phyloP scores from a whole-genome alignment of 139 green algal genomes.

The Chlorella sorokiniana region DNA sequence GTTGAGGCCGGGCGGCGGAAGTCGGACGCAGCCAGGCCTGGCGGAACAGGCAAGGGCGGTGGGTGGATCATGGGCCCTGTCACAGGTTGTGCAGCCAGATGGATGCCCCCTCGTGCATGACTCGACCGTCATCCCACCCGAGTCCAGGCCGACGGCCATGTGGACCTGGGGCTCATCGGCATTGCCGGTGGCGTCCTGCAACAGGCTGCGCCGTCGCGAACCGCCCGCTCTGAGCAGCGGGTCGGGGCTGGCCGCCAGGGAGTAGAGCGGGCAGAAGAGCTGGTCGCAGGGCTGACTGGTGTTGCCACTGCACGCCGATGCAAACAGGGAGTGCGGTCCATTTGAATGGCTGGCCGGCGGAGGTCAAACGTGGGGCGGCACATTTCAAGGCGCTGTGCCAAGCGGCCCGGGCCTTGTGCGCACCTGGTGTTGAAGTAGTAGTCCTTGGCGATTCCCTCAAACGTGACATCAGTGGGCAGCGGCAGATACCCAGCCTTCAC shows the following conservation, averaged over 20 bases:
- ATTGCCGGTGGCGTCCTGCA: not conserved
- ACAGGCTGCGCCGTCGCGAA: not conserved
- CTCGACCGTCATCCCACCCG: not conserved
- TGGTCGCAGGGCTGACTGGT: constrained; percentile 21
- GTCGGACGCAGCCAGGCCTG: constrained; percentile 15
- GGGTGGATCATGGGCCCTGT: too few relatives aligned
- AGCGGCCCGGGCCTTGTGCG: too few relatives aligned
- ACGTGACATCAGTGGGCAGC: constrained; percentile 30
- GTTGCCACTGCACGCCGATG: not conserved
- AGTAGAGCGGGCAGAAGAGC: constrained; percentile 44
- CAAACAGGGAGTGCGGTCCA: not conserved
- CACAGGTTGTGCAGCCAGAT: not conserved
- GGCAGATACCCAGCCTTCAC: constrained; percentile 23
- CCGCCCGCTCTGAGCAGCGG: constrained; percentile 1
- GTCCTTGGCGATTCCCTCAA: constrained; percentile 24
- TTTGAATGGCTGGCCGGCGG: not conserved
- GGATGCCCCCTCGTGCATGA: not conserved
- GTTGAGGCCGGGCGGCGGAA: constrained; percentile 27
- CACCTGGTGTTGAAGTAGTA: constrained; percentile 29
- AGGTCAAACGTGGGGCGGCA: too few relatives aligned
- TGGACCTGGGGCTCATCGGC: not conserved
- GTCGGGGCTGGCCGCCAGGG: constrained; percentile 4
- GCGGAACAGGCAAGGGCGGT: not conserved
- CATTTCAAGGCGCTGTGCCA: too few relatives aligned
- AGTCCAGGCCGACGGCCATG: constrained; percentile 22